Evolutionary conservation across 169 alveolate genomes (phyloP).

Genomic region (Neospora caninum): DNA sequence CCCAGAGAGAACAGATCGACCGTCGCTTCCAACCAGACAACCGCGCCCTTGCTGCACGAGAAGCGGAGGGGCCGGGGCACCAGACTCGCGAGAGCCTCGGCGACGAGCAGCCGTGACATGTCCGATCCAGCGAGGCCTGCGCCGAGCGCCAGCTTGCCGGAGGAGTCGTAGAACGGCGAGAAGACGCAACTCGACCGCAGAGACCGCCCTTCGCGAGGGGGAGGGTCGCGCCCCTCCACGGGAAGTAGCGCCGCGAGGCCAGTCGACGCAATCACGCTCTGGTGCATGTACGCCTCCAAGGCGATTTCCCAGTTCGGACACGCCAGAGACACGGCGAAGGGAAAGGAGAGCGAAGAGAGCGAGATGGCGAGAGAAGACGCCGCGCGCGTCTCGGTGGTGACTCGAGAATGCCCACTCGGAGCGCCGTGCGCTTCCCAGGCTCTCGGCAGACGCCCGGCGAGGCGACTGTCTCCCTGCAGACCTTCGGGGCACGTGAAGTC

Average conservation of each 20-base stretch:
- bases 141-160: not conserved
- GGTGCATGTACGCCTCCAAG: constrained; percentile 20
- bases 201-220: not conserved
- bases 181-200: not conserved
- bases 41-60: constrained; percentile 8
- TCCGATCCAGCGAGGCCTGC: not conserved
- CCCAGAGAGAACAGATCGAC: not conserved
- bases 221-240: not conserved
- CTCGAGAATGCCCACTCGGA: no score
- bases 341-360: not conserved
- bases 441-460: no score
- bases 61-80: constrained; percentile 24
- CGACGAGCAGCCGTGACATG: not conserved
- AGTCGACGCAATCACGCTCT: constrained; percentile 20
- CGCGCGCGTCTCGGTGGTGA: no score
- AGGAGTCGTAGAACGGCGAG: not conserved
- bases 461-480: no score
- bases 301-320: not conserved
- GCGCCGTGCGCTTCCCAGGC: no score
- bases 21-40: constrained; percentile 34
- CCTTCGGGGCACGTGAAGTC: not conserved
- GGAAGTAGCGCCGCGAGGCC: constrained; percentile 7
- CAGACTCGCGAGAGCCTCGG: not conserved
- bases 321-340: not conserved
- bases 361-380: no score